phyloP scores from a whole-genome alignment of 2,329 filamentous ascomycete genomes.

The Elsinoe necatrix region DNA sequence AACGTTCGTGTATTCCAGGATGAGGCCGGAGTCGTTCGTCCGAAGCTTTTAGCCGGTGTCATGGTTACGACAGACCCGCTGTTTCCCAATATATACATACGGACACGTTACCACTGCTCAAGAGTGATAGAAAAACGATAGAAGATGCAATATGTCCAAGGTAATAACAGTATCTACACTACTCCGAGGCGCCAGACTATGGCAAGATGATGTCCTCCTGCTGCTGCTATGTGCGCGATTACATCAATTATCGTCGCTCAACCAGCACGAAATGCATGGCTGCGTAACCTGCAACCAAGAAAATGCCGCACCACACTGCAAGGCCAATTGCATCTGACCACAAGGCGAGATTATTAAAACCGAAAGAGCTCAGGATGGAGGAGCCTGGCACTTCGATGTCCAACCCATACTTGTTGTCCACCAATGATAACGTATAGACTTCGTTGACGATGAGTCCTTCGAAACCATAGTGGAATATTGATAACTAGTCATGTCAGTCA shows the following conservation, averaged over 20 bases:
- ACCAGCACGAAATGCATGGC: conserved; percentile 92
- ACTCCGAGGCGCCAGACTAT: not conserved
- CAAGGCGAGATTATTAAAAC: conserved; percentile 78
- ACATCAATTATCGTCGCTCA: conserved; percentile 60
- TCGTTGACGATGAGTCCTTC: conserved; percentile 97
- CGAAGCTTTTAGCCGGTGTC: not conserved
- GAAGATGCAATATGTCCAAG: not conserved
- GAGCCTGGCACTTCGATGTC: conserved; percentile 95
- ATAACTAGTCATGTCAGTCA: conserved; percentile 49
- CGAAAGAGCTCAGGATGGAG: conserved; percentile 87
- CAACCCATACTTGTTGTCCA: conserved; percentile 91
- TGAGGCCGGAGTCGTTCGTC: not conserved
- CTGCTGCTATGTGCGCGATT: not conserved
- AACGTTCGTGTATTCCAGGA: not conserved
- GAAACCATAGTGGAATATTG: conserved; percentile 97
- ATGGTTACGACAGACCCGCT: conserved; percentile 9
- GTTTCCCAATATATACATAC: not conserved
- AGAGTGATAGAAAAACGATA: no score
- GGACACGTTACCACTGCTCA: no score
- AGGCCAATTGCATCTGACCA: conserved; percentile 79
- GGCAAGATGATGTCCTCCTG: not conserved
- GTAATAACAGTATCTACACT: conserved; percentile 6
- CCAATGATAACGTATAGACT: conserved; percentile 77
- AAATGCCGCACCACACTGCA: conserved; percentile 70
- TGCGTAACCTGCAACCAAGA: conserved; percentile 77